Base-by-base conservation (phyloP, 352 stramenopile species). In the Pythium apleroticum region DNA sequence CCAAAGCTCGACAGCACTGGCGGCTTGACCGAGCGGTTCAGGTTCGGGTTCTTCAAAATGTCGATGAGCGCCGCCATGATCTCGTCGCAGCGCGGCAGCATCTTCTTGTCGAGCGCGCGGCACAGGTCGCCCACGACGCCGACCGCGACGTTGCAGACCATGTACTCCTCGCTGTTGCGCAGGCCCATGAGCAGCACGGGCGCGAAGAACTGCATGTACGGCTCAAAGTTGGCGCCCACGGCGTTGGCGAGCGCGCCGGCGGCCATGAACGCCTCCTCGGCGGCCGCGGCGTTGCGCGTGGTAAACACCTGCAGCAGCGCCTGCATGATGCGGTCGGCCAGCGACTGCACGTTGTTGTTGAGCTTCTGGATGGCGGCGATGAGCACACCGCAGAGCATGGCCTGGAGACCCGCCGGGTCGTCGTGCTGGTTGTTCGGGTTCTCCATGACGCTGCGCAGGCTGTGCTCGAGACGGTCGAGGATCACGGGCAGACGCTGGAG, bases 251-350 rank as follows among this genome's bases (percentile, higher is more conserved):
- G 69, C 3, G 93, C 91, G 33, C 95, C 95, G 31, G 96, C 91
- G 9, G 96, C 92, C 79, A 98, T 96, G 65, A 99, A 98, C 30
- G 95, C 95, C 76, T 99, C 97, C 69, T 99, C 96, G 46, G 98
- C 95, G 63, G 91, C 95, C 43, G 89, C 89, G 28, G 95, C 90
- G 71, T 98, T 97, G 60, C 95, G 91, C 1, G 81, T 97, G 69
- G 92, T 89, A 60, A 99, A 96, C 2, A 98, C 96, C 72, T 98
- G 84, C 37, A 99, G 75, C n/a, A 99, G 77, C 37, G 95, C 88
- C 55, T 93, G 82, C 95, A 99, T 98, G 60, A 98, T 98, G 45
- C 84, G 84, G 65, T 99, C 96, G 0, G 91, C 82, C 43, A 95
- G 82, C 7, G 90, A 86, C 15, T 83, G 66, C 52, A 99, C 90